Base-by-base conservation (phyloP, 129 eudicot genomes). In the Saussurea involucrata region DNA sequence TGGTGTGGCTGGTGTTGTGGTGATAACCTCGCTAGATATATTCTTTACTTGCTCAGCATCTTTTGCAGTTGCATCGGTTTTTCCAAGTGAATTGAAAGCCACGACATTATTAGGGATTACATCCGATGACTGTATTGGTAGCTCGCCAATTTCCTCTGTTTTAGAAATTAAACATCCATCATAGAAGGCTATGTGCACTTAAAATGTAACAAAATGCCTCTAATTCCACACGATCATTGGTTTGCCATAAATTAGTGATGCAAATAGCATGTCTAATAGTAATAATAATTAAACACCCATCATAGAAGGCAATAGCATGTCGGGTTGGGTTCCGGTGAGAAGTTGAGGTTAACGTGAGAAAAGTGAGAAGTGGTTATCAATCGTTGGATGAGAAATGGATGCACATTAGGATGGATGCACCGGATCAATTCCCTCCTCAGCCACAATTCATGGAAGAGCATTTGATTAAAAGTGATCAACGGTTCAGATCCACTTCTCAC, bases 71-170 rank as follows among this genome's bases (percentile, higher is more conserved):
- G 63, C 76, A 76, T 80, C 66, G 71, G 78, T 61, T 74, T 66
- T 69, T 21, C 74, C 84, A 6, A 15, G 29, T 44, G 74, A 80
- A 74, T 10, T 76, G 15, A 84, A 68, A 83, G 74, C 58, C 34
- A 70, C 81, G 42, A 24, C 73, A 72, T 63, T 65, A 15, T 63
- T 46, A 22, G 72, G 24, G 73, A 78, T 61, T 78, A 73, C 75
- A 33, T 72, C 80, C 49, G 49, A 71, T n/a, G 76, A 65, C 71
- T 68, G 75, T 66, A 65, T 79, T 74, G 88, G 66, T 80, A 89
- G 68, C 80, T 87, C 88, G 63, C 81, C 87, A 27, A 76, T 82
- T 86, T 92, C 96, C 87, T 87, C 97, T 92, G 86, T 63, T 74
- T 37, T 42, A 66, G 10, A 80, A 76, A 65, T 24, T 34, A 76